Evolutionary conservation across 495 filamentous ascomycete species (phyloP).

Genomic region (Corynascus novoguineensis): DNA sequence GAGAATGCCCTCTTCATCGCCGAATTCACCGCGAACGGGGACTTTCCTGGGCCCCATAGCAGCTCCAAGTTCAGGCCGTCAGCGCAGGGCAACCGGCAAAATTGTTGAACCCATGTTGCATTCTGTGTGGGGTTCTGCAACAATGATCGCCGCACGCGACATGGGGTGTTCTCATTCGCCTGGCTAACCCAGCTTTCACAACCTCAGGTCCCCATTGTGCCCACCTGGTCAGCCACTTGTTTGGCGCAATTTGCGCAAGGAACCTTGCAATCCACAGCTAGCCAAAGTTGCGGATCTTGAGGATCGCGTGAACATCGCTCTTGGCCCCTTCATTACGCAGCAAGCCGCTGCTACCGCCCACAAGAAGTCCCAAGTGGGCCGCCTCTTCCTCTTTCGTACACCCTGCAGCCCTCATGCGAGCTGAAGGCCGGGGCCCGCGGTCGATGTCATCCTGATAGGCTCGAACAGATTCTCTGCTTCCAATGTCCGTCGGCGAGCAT

Average conservation of each 20-base stretch:
- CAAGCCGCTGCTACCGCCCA: slow-evolving; percentile 7
- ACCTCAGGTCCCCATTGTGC: too few relatives aligned
- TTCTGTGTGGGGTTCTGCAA: neutral
- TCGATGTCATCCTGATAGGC: slow-evolving; percentile 3
- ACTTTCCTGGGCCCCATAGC: too few relatives aligned
- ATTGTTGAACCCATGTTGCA: neutral
- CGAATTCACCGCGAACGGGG: too few relatives aligned
- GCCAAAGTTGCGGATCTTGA: neutral
- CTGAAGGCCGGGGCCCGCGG: slow-evolving; percentile 7
- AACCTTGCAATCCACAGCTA: neutral
- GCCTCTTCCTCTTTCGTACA: slow-evolving; percentile 1
- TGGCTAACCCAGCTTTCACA: too few relatives aligned
- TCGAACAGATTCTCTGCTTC: neutral
- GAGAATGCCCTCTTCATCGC: too few relatives aligned
- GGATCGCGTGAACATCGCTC: neutral
- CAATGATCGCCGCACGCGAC: neutral
- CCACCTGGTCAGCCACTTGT: too few relatives aligned
- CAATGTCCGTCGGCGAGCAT: neutral
- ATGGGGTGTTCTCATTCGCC: too few relatives aligned
- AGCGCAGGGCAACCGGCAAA: neutral
- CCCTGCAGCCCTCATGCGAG: slow-evolving; percentile 17
- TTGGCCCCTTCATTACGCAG: neutral
- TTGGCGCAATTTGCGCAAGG: too few relatives aligned
- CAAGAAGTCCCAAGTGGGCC: neutral
- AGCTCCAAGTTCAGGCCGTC: too few relatives aligned